Conservation (phyloP, 441 rosid species). For the Populus hybrid region DNA sequence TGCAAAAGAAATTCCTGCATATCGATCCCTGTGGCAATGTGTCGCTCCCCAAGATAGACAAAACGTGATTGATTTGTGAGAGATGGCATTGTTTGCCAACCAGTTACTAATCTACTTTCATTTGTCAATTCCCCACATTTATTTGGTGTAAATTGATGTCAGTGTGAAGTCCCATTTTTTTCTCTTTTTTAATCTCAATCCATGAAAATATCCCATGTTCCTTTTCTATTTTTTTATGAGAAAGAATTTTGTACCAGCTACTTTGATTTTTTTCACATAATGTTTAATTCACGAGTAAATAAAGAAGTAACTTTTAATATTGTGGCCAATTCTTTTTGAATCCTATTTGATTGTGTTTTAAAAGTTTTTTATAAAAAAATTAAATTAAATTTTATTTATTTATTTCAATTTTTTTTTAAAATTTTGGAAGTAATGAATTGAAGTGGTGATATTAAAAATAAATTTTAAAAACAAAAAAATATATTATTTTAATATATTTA, state of each 20-base stretch:
- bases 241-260: conserved; percentile 18
- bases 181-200: neutral
- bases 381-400: no score
- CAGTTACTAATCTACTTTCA: conserved; percentile 12
- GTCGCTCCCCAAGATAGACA: conserved; percentile 84
- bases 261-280: neutral
- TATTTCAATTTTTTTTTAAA: no score
- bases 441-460: no score
- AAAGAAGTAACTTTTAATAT: neutral
- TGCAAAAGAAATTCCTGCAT: conserved; percentile 61
- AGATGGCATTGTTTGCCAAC: neutral
- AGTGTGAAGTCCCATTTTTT: neutral
- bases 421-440: no score
- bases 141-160: neutral
- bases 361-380: no score
- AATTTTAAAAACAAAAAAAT: no score
- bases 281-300: neutral
- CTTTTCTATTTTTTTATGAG: neutral
- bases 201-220: neutral
- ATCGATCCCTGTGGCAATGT: conserved; percentile 78
- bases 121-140: neutral
- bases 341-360: no score
- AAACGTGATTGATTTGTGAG: conserved; percentile 39
- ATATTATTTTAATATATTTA: no score
- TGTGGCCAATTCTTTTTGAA: no score